Evolutionary conservation across 2,329 filamentous ascomycete species (phyloP).

Genomic region (Trichoderma breve): DNA sequence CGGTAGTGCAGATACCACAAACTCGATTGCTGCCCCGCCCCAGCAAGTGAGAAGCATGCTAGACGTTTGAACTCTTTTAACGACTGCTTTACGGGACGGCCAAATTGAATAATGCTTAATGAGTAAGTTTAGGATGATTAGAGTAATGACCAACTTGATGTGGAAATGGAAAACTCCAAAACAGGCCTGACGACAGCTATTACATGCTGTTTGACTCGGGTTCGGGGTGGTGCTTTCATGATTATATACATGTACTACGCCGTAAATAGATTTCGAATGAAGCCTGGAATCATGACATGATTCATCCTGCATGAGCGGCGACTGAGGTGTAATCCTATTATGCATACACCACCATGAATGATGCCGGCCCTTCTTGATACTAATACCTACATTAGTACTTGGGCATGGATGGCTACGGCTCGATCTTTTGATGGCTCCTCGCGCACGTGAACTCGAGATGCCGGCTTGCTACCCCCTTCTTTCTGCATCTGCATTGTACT

Average conservation of each 20-base stretch:
- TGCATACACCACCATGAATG: not conserved
- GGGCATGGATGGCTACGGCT: not conserved
- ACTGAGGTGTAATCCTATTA: not conserved
- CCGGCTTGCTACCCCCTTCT: not conserved
- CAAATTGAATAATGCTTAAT: not conserved
- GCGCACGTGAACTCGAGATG: not conserved
- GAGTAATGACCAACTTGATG: not conserved
- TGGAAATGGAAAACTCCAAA: not conserved
- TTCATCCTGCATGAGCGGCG: not conserved
- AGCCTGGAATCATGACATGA: not conserved
- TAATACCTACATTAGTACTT: not conserved
- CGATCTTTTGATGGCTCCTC: not conserved
- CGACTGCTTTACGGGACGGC: not conserved
- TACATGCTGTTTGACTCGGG: not conserved
- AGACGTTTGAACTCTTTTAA: conserved; percentile 43
- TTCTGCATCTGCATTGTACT: not conserved
- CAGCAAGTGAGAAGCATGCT: conserved; percentile 59
- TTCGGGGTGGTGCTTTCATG: not conserved
- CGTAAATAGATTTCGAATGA: not conserved
- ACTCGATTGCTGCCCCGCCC: conserved; percentile 48
- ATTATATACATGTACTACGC: not conserved
- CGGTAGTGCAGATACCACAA: conserved; percentile 45
- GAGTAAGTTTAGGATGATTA: not conserved
- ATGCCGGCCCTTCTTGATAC: not conserved
- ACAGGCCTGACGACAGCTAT: not conserved